phyloP scores from a whole-genome alignment of 176 grass and related monocot species.

The Rhynchospora breviuscula region DNA sequence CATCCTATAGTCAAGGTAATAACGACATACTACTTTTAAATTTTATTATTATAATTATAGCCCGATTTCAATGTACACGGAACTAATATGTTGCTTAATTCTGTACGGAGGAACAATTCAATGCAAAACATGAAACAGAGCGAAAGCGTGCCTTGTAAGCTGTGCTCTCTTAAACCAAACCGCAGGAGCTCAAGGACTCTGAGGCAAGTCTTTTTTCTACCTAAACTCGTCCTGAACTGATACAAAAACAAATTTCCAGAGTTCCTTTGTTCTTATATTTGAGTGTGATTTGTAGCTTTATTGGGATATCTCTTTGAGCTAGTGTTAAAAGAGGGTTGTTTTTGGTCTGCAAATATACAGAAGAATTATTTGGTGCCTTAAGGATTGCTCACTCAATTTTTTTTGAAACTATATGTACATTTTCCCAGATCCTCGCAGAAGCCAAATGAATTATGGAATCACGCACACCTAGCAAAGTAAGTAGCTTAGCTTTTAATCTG shows the following conservation, averaged over 20 bases:
- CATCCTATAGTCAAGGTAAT: conserved; percentile 74
- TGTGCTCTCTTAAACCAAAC: conserved; percentile 73
- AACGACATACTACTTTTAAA: conserved; percentile 9
- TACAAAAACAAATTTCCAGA: neutral
- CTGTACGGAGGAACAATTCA: conserved; percentile 56
- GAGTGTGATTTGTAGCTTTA: neutral
- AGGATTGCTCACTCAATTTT: neutral
- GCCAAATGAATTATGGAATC: conserved; percentile 91
- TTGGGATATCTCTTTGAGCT: neutral
- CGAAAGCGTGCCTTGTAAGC: conserved; percentile 84
- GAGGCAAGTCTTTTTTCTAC: conserved; percentile 40
- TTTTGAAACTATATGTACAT: neutral
- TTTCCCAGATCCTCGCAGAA: conserved; percentile 68
- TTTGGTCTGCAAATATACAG: neutral
- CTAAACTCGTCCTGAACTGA: neutral
- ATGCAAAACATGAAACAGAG: conserved; percentile 75
- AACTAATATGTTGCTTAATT: neutral
- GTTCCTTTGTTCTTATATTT: neutral
- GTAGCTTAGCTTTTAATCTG: neutral
- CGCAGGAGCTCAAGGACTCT: conserved; percentile 78
- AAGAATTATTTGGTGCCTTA: neutral
- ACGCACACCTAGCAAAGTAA: conserved; percentile 79
- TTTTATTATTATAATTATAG: conserved; percentile 9
- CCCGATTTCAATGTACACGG: neutral
- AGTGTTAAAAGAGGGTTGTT: neutral